These are phyloP conservation scores for Hypoxylon lenormandii DNA, from an alignment of 495 filamentous ascomycete genomes.

Conservation along the genomic window DNA sequence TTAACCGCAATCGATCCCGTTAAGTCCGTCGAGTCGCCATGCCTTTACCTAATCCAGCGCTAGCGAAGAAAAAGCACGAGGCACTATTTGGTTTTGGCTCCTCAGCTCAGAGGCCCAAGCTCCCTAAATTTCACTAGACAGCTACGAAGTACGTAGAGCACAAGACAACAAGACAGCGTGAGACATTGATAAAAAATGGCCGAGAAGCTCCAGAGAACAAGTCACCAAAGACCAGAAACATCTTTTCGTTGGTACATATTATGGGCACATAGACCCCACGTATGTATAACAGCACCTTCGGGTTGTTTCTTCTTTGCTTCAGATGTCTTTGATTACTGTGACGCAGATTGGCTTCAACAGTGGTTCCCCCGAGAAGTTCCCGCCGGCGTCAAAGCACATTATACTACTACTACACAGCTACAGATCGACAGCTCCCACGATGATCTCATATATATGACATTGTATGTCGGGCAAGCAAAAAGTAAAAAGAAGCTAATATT, in stretches of 20 bases:
- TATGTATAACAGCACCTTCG: slow-evolving; percentile 13
- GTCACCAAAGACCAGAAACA: slow-evolving; percentile 15
- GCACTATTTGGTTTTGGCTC: slow-evolving; percentile 4
- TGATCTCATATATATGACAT: slow-evolving; percentile 24
- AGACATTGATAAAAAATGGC: slow-evolving; percentile 14
- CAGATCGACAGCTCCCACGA: slow-evolving; percentile 26
- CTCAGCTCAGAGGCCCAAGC: slow-evolving; percentile 8
- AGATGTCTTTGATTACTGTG: slow-evolving; percentile 3
- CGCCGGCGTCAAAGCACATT: slow-evolving; percentile 21
- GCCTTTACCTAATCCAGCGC: slow-evolving; percentile 3
- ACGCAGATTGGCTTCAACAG: slow-evolving; percentile 4
- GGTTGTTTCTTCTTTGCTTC: slow-evolving; percentile 9
- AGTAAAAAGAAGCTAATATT: slow-evolving; percentile 9
- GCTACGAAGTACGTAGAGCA: neutral
- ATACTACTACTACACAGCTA: slow-evolving; percentile 11
- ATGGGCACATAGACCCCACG: neutral
- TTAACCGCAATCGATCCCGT: slow-evolving; percentile 45
- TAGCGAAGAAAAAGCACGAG: slow-evolving; percentile 17
- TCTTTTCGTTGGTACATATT: slow-evolving; percentile 15
- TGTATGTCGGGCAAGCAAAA: slow-evolving; percentile 21
- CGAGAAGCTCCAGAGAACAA: slow-evolving; percentile 2
- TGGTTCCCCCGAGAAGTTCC: slow-evolving; percentile 25
- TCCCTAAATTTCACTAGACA: neutral
- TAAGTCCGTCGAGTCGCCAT: slow-evolving; percentile 25
- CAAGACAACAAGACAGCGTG: too few species aligned